These are phyloP conservation scores for Pythium oligandrum DNA, from an alignment of 352 stramenopile genomes.

Conservation along the genomic window DNA sequence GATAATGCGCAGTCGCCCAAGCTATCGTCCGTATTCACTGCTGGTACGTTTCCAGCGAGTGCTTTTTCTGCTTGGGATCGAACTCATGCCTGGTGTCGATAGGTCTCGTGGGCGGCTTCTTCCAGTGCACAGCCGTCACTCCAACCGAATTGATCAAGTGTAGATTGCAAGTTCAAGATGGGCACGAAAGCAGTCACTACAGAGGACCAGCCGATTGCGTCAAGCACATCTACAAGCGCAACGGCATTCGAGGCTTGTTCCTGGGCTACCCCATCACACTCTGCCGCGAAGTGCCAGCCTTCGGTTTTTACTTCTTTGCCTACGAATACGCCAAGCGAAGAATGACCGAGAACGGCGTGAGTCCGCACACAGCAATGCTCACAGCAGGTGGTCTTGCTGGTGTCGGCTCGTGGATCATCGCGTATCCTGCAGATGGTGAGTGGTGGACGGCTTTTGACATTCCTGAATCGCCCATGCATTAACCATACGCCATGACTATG, in stretches of 20 bases:
- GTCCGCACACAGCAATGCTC: conserved; percentile 68
- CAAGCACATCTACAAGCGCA: conserved; percentile 60
- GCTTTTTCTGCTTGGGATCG: neutral
- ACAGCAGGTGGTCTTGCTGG: conserved; percentile 72
- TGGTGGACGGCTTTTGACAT: conserved; percentile 2
- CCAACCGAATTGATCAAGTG: conserved; percentile 85
- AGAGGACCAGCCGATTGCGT: conserved; percentile 68
- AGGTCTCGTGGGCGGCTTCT: conserved; percentile 66
- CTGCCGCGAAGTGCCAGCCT: conserved; percentile 75
- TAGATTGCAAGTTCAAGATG: conserved; percentile 74
- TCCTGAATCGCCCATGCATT: neutral
- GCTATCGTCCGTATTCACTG: conserved; percentile 65
- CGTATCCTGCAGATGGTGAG: conserved; percentile 77
- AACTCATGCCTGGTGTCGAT: neutral
- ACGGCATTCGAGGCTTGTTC: conserved; percentile 60
- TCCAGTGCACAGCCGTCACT: conserved; percentile 65
- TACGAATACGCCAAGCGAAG: conserved; percentile 79
- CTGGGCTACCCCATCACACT: conserved; percentile 71
- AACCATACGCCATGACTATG: neutral
- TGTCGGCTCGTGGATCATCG: conserved; percentile 76
- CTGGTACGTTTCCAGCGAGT: conserved; percentile 19
- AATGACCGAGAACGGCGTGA: conserved; percentile 54
- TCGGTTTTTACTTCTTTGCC: conserved; percentile 78
- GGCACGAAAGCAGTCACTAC: conserved; percentile 53
- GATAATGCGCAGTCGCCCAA: conserved; percentile 40